Evolutionary conservation across 169 alveolate species (phyloP).

Genomic region (Pseudocohnilembus persalinus): DNA sequence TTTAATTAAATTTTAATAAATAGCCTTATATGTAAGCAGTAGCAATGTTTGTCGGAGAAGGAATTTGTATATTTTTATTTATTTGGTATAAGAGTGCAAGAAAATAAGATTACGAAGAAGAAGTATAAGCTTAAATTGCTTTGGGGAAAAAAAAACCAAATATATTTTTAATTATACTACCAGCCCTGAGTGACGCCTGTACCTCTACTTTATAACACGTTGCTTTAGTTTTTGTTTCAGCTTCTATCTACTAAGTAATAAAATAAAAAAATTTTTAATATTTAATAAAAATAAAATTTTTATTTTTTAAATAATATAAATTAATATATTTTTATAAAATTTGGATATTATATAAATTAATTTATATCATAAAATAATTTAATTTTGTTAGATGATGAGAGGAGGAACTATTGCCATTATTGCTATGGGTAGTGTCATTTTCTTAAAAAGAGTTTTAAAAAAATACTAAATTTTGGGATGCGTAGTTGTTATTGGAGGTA

Average conservation of each 20-base stretch:
- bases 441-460: neutral
- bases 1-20: too few relatives aligned
- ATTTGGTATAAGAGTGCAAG: too few relatives aligned
- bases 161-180: neutral
- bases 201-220: conserved; percentile 22
- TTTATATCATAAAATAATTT: too few relatives aligned
- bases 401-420: conserved; percentile 28
- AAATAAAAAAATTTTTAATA: too few relatives aligned
- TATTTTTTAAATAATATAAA: too few relatives aligned
- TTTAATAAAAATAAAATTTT: too few relatives aligned
- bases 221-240: conserved; percentile 23
- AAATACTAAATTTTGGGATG: neutral
- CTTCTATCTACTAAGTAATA: conserved; percentile 24
- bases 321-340: too few relatives aligned
- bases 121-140: neutral
- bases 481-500: neutral
- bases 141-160: conserved; percentile 1
- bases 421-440: neutral
- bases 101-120: neutral
- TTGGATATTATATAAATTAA: too few relatives aligned
- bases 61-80: conserved; percentile 3
- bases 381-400: conserved; percentile 54
- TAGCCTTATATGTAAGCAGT: conserved; percentile 17
- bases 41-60: conserved; percentile 25
- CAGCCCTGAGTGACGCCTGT: conserved; percentile 19